phyloP scores from a whole-genome alignment of 768 basidiomycete species.

The Collybia mongolica region DNA sequence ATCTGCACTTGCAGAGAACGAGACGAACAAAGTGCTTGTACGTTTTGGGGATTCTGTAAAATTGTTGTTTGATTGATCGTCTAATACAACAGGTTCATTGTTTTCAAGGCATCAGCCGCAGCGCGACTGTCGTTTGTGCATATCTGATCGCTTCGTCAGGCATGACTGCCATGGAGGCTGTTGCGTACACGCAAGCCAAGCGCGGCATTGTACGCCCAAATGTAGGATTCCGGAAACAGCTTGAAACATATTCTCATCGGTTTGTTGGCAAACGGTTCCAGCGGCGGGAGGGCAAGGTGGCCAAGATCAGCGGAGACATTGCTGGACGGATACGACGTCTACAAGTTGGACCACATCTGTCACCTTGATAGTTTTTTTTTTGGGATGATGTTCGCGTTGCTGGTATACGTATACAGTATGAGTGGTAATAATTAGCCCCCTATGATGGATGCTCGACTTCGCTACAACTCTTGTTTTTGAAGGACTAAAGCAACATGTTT shows the following conservation, averaged over 20 bases:
- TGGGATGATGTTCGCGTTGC: too few relatives aligned
- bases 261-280: slow-evolving; percentile 17
- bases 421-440: too few relatives aligned
- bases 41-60: slow-evolving; percentile 6
- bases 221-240: slow-evolving; percentile 62
- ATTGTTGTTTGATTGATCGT: background rate
- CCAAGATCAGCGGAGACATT: slow-evolving; percentile 18
- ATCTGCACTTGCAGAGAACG: slow-evolving; percentile 28
- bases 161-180: slow-evolving; percentile 53
- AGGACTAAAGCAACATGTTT: background rate
- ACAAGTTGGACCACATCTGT: slow-evolving; percentile 9
- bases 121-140: slow-evolving; percentile 73
- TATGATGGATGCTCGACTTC: too few relatives aligned
- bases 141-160: slow-evolving; percentile 57
- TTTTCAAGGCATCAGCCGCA: slow-evolving; percentile 71
- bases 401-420: too few relatives aligned
- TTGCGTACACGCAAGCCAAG: slow-evolving; percentile 51
- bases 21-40: slow-evolving; percentile 38
- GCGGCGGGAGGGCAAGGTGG: slow-evolving; percentile 6
- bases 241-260: slow-evolving; percentile 35
- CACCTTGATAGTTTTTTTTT: background rate
- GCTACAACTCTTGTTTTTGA: too few relatives aligned
- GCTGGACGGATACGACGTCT: slow-evolving; percentile 29
- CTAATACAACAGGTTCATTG: slow-evolving; percentile 63
- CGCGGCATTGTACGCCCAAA: slow-evolving; percentile 68